Evolutionary conservation across 768 basidiomycete species (phyloP), one percentile per base, ranked within the genome.

Genomic region (Dioszegia aurantiaca): DNA sequence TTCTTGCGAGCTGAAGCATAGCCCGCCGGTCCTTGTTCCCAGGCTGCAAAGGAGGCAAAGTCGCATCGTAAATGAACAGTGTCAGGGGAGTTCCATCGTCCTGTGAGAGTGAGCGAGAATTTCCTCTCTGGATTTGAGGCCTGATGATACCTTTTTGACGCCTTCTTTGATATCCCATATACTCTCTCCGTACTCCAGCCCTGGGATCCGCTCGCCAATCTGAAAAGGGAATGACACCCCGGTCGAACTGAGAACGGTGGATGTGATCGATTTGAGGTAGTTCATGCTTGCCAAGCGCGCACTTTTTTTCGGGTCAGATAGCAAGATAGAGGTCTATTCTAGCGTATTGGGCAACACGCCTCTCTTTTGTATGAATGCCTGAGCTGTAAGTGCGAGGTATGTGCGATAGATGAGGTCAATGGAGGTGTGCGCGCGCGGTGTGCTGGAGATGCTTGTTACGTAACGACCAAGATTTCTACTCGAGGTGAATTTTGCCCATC

Each of bases 101-200:
- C 94, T 97, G 74, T 14, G 12, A 14, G 16, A 39, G 28, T 63
- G 23, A 63, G 59, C 54, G 14, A n/a, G 17, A 16, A 21, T 41
- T n/a, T n/a, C n/a, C 33, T 30, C n/a, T 26, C 11, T 27, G 37
- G 28, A 28, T 6, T 14, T 27, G 42, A 6, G n/a, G 17, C 39
- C 9, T 26, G 24, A 16, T 8, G 4, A 16, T 23, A 93, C 94
- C 79, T 88, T 83, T 80, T 91, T 95, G 24, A 84, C 87, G 28
- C 84, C 95, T 64, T 94, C 89, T 69, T 90, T 87, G 8, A 97
- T 79, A 27, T 81, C 85, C 85, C 91, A 99, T 33, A 92, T 84
- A 1, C 84, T 83, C 57, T 84, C 77, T n/a, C 76, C 77, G 23
- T 55, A 28, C n/a, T 83, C 89, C 56, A 84, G 81, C 21, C 84